Evolutionary conservation across 2,329 filamentous ascomycete species (phyloP).

Genomic region (Cytospora schulzeri): DNA sequence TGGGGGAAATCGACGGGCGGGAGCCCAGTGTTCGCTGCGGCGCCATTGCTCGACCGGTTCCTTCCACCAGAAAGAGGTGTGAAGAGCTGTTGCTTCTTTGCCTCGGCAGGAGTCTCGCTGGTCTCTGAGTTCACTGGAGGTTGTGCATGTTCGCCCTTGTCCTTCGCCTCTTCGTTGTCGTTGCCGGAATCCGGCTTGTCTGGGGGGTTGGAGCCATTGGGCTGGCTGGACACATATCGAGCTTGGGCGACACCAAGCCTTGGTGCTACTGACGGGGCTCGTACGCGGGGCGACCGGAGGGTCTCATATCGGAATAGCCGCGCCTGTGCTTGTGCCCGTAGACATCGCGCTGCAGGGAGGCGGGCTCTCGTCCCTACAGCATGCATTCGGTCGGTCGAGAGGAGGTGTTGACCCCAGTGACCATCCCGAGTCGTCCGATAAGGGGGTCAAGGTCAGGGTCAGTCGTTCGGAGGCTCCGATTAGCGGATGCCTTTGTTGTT

Average conservation of each 20-base stretch:
- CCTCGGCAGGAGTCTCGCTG: slow-evolving; percentile 17
- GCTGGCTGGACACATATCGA: slow-evolving; percentile 23
- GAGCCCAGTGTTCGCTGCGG: slow-evolving; percentile 32
- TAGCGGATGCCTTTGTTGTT: slow-evolving; percentile 7
- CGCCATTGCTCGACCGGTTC: slow-evolving; percentile 8
- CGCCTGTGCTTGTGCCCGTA: slow-evolving; percentile 15
- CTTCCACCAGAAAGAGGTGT: slow-evolving; percentile 11
- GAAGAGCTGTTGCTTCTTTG: slow-evolving; percentile 22
- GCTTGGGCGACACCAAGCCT: background rate
- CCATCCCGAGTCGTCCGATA: slow-evolving; percentile 24
- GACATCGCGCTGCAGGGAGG: slow-evolving; percentile 27
- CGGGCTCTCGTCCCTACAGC: slow-evolving; percentile 23
- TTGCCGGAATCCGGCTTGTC: slow-evolving; percentile 19
- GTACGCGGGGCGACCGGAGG: background rate
- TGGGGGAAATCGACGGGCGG: slow-evolving; percentile 58
- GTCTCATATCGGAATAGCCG: slow-evolving; percentile 5
- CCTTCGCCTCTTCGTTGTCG: slow-evolving; percentile 21
- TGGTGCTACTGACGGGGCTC: background rate
- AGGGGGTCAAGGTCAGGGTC: slow-evolving; percentile 5
- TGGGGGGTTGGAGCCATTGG: slow-evolving; percentile 11
- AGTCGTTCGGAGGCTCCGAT: slow-evolving; percentile 2
- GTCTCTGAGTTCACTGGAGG: slow-evolving; percentile 19
- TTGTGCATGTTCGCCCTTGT: slow-evolving; percentile 22
- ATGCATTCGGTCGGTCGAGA: slow-evolving; percentile 26
- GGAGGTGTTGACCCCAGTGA: slow-evolving; percentile 22